Base-by-base conservation (phyloP, 1,284 basidiomycete genomes). In the Puccinia coronata region DNA sequence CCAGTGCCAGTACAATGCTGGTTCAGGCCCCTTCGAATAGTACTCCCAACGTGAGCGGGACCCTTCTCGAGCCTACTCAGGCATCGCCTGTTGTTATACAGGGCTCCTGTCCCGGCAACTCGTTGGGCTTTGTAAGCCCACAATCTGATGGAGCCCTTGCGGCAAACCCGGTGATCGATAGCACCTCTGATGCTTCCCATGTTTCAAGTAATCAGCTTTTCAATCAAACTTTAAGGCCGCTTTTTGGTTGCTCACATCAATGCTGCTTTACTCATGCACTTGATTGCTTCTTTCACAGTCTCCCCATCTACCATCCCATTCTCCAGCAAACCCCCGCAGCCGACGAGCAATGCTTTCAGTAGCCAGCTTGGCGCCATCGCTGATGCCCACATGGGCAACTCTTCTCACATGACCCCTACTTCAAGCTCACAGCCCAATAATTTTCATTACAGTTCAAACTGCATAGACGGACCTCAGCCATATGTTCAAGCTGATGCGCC, bases 331-430 rank as follows among this genome's bases (percentile, higher is more conserved):
- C 65, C 43, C 23, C 39, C 41, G 25, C 25, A 43, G 53, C 41
- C 61, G 34, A 34, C 51, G 11, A 34, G 49, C 39, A 75, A 57
- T 61, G 57, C 55, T 18, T 80, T 70, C 57, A 80, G 53, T 41
- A 80, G 78, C 47, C 78, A 80, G 47, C 69, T 80, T 23, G 78
- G 78, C 18, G 78, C 78, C 39, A 80, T 80, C 23, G 78, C 78
- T 14, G 78, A 80, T 51, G 78, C 78, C n/a, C 78, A 80, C 78
- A 80, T 80, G 78, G 78, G 79, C 16, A 63, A 49, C 43, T 71
- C 79, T 31, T 53, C 69, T 9, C 41, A 31, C 4, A 39, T 41
- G 25, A 47, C 43, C 31, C 20, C 79, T 47, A 18, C 47, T 53
- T 63, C 77, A 20, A 71, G 25, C 67, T 47, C 77, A 55, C 67